phyloP scores from a whole-genome alignment of 2,329 filamentous ascomycete genomes.

The Penicillium oxalicum region DNA sequence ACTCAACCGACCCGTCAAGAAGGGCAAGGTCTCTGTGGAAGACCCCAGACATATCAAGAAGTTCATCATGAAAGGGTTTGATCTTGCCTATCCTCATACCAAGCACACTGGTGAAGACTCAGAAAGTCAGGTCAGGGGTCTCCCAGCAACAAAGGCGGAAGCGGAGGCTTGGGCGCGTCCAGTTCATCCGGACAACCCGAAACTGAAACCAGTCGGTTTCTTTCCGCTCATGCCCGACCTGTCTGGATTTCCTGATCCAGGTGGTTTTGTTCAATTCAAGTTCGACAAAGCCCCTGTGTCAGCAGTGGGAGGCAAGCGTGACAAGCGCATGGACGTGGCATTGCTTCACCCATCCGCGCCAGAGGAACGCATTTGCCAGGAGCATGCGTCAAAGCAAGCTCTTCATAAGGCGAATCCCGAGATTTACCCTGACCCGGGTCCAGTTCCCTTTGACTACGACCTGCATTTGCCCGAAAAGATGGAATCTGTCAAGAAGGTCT shows the following conservation, averaged over 20 bases:
- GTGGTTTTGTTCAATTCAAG: slow-evolving; percentile 56
- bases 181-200: slow-evolving; percentile 53
- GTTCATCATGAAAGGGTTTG: slow-evolving; percentile 58
- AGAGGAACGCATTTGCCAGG: slow-evolving; percentile 44
- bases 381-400: slow-evolving; percentile 44
- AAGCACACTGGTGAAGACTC: slow-evolving; percentile 54
- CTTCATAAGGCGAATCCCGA: slow-evolving; percentile 47
- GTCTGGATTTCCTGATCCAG: slow-evolving; percentile 53
- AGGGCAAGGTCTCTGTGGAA: slow-evolving; percentile 41
- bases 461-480: slow-evolving; percentile 51
- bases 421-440: slow-evolving; percentile 47
- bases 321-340: slow-evolving; percentile 55
- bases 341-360: slow-evolving; percentile 50
- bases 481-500: slow-evolving; percentile 46
- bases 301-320: slow-evolving; percentile 44
- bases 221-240: slow-evolving; percentile 59
- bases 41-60: slow-evolving; percentile 57
- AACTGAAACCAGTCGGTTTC: slow-evolving; percentile 52
- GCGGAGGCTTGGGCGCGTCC: slow-evolving; percentile 55
- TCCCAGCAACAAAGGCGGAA: slow-evolving; percentile 50
- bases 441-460: slow-evolving; percentile 53
- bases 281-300: slow-evolving; percentile 56
- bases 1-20: slow-evolving; percentile 25
- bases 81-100: slow-evolving; percentile 58
- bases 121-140: slow-evolving; percentile 47